Evolutionary conservation across 306 rosid genomes (phyloP), one percentile per base, ranked within the genome.

Genomic region (Cyclanthera cordifolia): DNA sequence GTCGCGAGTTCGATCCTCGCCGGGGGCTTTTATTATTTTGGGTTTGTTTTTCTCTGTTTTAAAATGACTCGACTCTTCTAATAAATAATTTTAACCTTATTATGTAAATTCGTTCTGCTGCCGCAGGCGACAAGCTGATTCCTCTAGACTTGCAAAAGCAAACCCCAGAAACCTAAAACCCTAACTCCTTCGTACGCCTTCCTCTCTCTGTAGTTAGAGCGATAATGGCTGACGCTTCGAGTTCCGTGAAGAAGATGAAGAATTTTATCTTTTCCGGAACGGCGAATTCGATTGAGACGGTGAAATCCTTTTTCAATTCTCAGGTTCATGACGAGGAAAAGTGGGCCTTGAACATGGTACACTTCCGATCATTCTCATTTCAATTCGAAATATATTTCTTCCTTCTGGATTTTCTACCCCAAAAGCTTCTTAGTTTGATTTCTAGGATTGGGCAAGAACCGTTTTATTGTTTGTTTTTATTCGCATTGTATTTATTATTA

Each of bases 331-430:
- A 87, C 70, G 95, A 91, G 55, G 87, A 88, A 21, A 91, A 88
- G 68, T 86, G 94, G 91, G 96, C 89, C 45, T 85, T 79, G 73
- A 91, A 88, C 79, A 58, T 65, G 96, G 97, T 90, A 84, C 32
- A 12, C 65, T 12, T 41, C 34, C 53, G 24, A 46, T 43, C 6
- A 15, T 25, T 65, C 25, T 25, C 10, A 52, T 52, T 69, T 51
- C 23, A 19, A 8, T 41, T n/a, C 53, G 6, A 9, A 14, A 11
- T 28, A 0, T 47, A n/a, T 20, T 11, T 24, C 68, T 57, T 72
- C 19, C 6, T 72, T 19, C 23, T 27, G 19, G 47, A 24, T 28
- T 43, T 20, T 27, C 1, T 15, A 0, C 25, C 39, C 48, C 25
- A 60, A 3, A 0, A 8, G 9, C n/a, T 60, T 19, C n/a, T 10